Conservation (phyloP, 768 basidiomycete genomes). For the Amanita rubescens region DNA sequence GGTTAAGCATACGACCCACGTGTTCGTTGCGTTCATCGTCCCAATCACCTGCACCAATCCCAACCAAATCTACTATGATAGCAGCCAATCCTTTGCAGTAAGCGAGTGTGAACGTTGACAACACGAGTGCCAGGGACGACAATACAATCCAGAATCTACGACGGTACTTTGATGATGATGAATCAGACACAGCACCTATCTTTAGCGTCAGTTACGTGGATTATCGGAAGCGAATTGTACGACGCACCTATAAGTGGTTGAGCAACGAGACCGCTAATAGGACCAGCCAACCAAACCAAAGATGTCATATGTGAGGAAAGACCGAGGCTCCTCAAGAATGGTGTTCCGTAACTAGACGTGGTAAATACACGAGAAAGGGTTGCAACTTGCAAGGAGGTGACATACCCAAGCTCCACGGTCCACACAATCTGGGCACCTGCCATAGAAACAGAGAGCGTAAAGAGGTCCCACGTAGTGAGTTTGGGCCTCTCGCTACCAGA, state of each 20-base stretch:
- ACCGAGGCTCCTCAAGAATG: slow-evolving; percentile 66
- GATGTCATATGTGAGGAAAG: slow-evolving; percentile 87
- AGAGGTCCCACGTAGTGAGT: slow-evolving; percentile 60
- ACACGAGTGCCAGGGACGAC: slow-evolving; percentile 74
- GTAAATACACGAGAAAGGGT: slow-evolving; percentile 9
- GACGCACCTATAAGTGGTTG: slow-evolving; percentile 91
- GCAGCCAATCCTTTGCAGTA: slow-evolving; percentile 72
- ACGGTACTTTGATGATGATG: slow-evolving; percentile 84
- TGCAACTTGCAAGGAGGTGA: slow-evolving; percentile 10
- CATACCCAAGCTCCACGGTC: slow-evolving; percentile 92
- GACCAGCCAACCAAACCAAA: slow-evolving; percentile 93
- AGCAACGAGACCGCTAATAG: slow-evolving; percentile 89
- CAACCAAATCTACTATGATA: slow-evolving; percentile 70
- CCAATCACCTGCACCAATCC: slow-evolving; percentile 79
- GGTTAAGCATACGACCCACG: slow-evolving; percentile 31
- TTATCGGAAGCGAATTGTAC: slow-evolving; percentile 13
- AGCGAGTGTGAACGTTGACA: slow-evolving; percentile 74
- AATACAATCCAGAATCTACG: slow-evolving; percentile 89
- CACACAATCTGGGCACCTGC: slow-evolving; percentile 92
- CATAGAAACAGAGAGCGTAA: slow-evolving; percentile 86
- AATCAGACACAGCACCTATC: slow-evolving; percentile 90
- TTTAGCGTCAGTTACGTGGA: slow-evolving; percentile 22
- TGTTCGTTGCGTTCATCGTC: slow-evolving; percentile 63
- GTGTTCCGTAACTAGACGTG: slow-evolving; percentile 82
- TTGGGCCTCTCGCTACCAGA: slow-evolving; percentile 25